Percentiles rank a stretch among this genome's conserved stretches.
phyloP scores from a whole-genome alignment of 2,329 filamentous ascomycete genomes.

The Ophiostoma ulmi region DNA sequence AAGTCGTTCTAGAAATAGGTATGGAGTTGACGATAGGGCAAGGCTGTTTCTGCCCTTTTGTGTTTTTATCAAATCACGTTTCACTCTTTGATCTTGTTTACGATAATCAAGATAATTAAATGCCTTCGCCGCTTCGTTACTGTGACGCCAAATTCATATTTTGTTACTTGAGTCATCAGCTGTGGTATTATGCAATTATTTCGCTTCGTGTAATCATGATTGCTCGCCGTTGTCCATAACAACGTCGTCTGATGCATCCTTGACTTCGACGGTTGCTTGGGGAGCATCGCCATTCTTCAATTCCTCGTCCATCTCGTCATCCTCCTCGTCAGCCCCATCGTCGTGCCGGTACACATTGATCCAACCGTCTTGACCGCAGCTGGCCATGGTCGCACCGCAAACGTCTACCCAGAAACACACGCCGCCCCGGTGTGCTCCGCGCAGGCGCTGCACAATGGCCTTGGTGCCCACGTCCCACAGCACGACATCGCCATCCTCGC shows the following conservation, averaged over 20 bases:
- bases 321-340: slow-evolving; percentile 8
- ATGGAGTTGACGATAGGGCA: not conserved
- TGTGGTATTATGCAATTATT: not conserved
- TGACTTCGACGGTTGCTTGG: not conserved
- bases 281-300: not conserved
- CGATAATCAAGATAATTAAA: not conserved
- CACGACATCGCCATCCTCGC: slow-evolving; percentile 78
- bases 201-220: not conserved
- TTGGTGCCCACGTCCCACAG: slow-evolving; percentile 91
- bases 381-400: slow-evolving; percentile 52
- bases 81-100: not conserved
- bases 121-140: no score
- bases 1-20: slow-evolving; percentile 5
- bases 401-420: slow-evolving; percentile 64
- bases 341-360: slow-evolving; percentile 46
- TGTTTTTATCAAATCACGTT: not conserved
- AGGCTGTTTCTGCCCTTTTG: not conserved
- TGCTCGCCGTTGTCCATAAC: slow-evolving; percentile 6
- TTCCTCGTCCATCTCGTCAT: not conserved
- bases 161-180: not conserved
- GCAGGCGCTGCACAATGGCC: slow-evolving; percentile 65
- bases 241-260: slow-evolving; percentile 12
- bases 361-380: slow-evolving; percentile 50
- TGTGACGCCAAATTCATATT: not conserved
- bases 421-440: slow-evolving; percentile 48